Evolutionary conservation across 805 yeast species (phyloP), one percentile per base, ranked within the genome.

Genomic region (Teunomyces funiuensis): DNA sequence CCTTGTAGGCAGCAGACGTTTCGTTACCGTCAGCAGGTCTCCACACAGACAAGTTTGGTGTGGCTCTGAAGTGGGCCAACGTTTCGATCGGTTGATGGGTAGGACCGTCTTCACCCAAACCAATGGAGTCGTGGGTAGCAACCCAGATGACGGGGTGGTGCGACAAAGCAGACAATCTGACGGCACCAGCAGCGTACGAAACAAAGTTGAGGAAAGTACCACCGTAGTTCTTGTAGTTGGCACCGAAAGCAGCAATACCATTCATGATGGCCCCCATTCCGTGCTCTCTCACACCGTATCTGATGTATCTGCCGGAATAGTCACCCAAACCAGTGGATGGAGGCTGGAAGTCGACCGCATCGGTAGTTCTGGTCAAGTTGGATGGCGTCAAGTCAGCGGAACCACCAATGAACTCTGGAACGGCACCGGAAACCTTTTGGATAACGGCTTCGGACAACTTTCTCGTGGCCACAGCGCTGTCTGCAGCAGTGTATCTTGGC

Each of bases 201-300:
- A 78, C 83, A 57, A 91, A 91, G 82, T 93, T 91, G 69, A 91
- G 78, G 89, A 91, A 91, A 61, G 99, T 91, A 72, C 96, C 98
- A 68, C 97, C 97, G 74, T 83, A 90, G 56, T 89, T 83, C 69
- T 83, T 85, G 78, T 76, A 81, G 74, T 87, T 88, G 50, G 85
- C 86, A 72, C 85, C 85, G 61, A 73, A 91, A 42, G 97, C 97
- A 45, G 93, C 77, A 57, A 91, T 85, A 84, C 99, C 99, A 73
- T 93, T 91, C 82, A 90, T 79, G 67, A 90, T 85, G 52, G 97
- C 97, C 74, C 96, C 97, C 97, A 91, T 89, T 69, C 88, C 97
- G 73, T 93, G 98, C 78, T 91, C 99, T 74, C 99, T 85, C 52
- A 91, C 96, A 83, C 99, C 99, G 68, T 84, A 91, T 75, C 97